phyloP scores from a whole-genome alignment of 163 green algal species.

The Scenedesmus sp. region DNA sequence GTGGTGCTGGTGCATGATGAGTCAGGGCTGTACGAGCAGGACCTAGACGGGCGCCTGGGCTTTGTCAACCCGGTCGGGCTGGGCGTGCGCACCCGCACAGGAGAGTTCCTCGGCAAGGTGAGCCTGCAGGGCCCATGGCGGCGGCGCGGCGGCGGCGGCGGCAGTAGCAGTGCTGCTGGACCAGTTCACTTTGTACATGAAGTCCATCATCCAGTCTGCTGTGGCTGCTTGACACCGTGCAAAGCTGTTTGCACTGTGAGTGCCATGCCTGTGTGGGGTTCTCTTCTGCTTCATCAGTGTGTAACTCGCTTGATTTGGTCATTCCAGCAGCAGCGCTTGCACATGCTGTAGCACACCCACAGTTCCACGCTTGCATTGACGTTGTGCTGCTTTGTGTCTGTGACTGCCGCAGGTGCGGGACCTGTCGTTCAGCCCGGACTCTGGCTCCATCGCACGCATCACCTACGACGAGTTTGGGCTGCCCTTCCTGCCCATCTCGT shows the following conservation, averaged over 20 bases:
- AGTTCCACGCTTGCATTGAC: too few species aligned
- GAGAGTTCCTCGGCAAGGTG: constrained; percentile 75
- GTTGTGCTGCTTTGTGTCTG: neutral
- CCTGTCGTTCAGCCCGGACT: constrained; percentile 78
- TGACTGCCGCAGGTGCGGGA: constrained; percentile 70
- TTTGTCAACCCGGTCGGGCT: constrained; percentile 70
- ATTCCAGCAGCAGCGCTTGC: too few species aligned
- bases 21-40: constrained; percentile 63
- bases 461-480: constrained; percentile 81
- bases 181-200: too few species aligned
- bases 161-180: neutral
- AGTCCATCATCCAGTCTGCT: too few species aligned
- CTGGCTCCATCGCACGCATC: constrained; percentile 68
- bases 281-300: too few species aligned
- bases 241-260: too few species aligned
- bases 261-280: too few species aligned
- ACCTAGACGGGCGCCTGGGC: constrained; percentile 68
- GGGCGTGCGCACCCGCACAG: constrained; percentile 70
- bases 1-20: constrained; percentile 85
- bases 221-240: too few species aligned
- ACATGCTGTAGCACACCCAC: too few species aligned
- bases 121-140: too few species aligned
- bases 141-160: too few species aligned
- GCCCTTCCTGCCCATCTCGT: constrained; percentile 69
- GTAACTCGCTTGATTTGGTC: too few species aligned